Base-by-base conservation (phyloP, 2,329 filamentous ascomycete species). In the Hortaea werneckii region DNA sequence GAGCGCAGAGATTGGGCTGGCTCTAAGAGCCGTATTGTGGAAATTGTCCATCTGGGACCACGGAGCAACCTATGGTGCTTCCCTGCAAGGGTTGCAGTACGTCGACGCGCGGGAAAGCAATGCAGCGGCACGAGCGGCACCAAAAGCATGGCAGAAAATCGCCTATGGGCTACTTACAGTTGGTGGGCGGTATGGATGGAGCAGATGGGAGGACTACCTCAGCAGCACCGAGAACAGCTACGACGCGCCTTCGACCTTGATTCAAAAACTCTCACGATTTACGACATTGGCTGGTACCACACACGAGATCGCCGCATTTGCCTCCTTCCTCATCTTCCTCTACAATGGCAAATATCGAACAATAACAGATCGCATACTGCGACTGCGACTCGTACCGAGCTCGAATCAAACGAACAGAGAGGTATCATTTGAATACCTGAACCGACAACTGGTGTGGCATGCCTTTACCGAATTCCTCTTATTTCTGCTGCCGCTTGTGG, bases 391-490 rank as follows among this genome's bases (percentile, higher is more conserved):
- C 39, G 84, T 87, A 3, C 85, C 92, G 6, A 84, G 85, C 5
- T 89, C 84, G 3, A 87, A 79, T 59, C 86, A 94, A 62, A 84
- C 94, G 52, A 87, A 80, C 62, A 78, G 90, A 29, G 88, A 96
- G 66, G 89, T 98, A 27, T 94, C 87, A 1, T 96, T 98, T 62
- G 92, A 98, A 67, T 96, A 95, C 60, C 78, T 96, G 42, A 98
- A 98, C 65, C 82, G 92, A 41, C 92, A 98, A 68, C 79, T 98
- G 8, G 92, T 98, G 34, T 98, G 92, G 92, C 92, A 98, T 67
- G 92, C 92, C n/a, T 95, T 98, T 59, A 98, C 92, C 27, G 92
- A 98, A 64, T 98, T 98, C 58, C 73, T 98, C n/a, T 77, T 98
- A 29, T 98, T 96, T 65, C 78, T 96, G 12, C 75, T 98, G n/a